Percentiles rank a stretch among this genome's conserved stretches.
These are phyloP conservation scores for Melanogaster broomeanus DNA, from an alignment of 768 basidiomycete species.

Conservation along the genomic window DNA sequence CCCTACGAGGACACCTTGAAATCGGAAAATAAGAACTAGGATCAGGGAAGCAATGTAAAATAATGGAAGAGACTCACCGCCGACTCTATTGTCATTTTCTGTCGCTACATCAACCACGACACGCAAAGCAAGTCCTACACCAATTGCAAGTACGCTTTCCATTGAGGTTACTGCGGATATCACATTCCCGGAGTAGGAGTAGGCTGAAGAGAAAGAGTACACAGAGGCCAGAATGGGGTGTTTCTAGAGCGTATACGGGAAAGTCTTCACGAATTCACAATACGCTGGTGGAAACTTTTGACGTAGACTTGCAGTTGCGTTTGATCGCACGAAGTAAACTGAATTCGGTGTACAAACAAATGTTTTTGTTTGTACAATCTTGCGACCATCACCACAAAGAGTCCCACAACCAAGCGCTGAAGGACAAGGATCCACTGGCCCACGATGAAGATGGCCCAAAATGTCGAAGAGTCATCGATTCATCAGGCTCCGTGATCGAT, in stretches of 20 bases:
- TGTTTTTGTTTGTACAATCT: conserved; percentile 13
- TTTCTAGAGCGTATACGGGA: neutral
- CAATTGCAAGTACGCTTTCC: conserved; percentile 73
- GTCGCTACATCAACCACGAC: conserved; percentile 55
- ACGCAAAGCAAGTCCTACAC: conserved; percentile 65
- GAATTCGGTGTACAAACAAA: conserved; percentile 17
- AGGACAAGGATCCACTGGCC: too few species aligned
- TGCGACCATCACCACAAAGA: too few species aligned
- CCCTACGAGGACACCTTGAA: conserved; percentile 66
- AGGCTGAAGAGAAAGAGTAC: conserved; percentile 27
- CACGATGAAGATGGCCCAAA: too few species aligned
- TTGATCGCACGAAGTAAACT: neutral
- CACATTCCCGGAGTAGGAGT: conserved; percentile 29
- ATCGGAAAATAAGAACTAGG: too few species aligned
- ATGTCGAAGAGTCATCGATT: too few species aligned
- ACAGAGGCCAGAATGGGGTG: conserved; percentile 30
- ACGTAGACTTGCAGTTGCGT: conserved; percentile 1
- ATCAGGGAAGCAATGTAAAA: neutral
- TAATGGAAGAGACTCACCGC: conserved; percentile 23
- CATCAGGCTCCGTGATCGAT: too few species aligned
- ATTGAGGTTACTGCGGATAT: conserved; percentile 41
- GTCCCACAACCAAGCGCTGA: too few species aligned
- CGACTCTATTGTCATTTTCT: conserved; percentile 30
- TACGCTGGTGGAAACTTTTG: neutral
- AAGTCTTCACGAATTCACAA: neutral